Conservation (phyloP, 257 asterid species). For the Rhazya stricta region DNA sequence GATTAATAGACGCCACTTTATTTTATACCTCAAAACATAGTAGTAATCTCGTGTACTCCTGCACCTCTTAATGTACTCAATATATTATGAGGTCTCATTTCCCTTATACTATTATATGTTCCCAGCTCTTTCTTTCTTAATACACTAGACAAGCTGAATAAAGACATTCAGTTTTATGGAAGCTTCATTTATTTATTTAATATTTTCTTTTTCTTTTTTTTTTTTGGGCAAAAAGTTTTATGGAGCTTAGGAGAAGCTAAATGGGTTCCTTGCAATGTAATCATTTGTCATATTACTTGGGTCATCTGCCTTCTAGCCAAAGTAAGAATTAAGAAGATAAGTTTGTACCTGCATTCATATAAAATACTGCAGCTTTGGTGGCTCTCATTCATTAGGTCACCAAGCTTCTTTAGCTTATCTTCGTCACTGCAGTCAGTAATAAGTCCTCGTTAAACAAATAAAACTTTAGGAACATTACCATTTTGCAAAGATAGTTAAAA, state of each 20-base stretch:
- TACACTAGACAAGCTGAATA: background rate
- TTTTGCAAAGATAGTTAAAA: background rate
- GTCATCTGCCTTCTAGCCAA: background rate
- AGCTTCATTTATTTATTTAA: no score
- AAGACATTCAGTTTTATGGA: background rate
- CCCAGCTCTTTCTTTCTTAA: background rate
- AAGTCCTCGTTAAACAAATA: background rate
- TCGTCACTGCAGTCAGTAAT: slow-evolving; percentile 52
- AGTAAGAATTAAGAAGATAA: background rate
- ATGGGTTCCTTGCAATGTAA: background rate
- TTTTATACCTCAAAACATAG: no score
- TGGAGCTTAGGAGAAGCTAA: no score
- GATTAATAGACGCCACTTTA: background rate
- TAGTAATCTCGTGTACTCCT: background rate
- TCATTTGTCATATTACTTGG: no score
- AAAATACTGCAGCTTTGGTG: slow-evolving; percentile 88
- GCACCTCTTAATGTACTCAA: background rate
- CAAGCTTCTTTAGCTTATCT: slow-evolving; percentile 77
- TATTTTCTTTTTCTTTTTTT: no score
- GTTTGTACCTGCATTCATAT: slow-evolving; percentile 86
- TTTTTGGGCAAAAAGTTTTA: no score
- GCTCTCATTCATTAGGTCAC: slow-evolving; percentile 90
- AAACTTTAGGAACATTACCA: background rate
- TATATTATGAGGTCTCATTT: background rate
- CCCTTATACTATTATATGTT: no score